Conservation (phyloP, 345 rosid genomes). For the Abelmoschus esculentus region DNA sequence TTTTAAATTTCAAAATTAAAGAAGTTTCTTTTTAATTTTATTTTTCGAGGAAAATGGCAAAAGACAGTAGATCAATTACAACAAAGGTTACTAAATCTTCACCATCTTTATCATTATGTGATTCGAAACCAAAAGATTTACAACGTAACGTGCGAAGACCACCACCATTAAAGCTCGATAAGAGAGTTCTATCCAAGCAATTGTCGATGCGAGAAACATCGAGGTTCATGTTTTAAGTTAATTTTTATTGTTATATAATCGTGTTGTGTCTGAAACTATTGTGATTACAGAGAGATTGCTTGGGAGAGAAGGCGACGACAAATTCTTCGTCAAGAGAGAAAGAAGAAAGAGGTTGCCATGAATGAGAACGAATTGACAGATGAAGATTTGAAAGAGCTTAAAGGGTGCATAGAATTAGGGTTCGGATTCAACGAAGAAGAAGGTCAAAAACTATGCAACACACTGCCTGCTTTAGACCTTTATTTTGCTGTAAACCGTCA, state of each 20-base stretch:
- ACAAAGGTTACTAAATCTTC: neutral
- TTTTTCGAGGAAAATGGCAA: slow-evolving; percentile 1
- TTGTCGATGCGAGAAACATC: slow-evolving; percentile 74
- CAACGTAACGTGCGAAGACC: slow-evolving; percentile 39
- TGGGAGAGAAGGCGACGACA: slow-evolving; percentile 86
- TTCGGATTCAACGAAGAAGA: slow-evolving; percentile 85
- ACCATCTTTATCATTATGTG: neutral
- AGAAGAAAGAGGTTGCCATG: slow-evolving; percentile 17
- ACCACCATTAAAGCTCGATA: slow-evolving; percentile 23
- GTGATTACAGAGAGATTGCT: slow-evolving; percentile 31
- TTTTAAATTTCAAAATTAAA: neutral
- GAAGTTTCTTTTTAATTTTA: neutral
- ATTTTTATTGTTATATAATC: neutral
- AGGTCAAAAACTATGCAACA: slow-evolving; percentile 59
- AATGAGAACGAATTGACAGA: slow-evolving; percentile 48
- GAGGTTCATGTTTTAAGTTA: slow-evolving; percentile 10
- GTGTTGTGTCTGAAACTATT: neutral
- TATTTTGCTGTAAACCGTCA: slow-evolving; percentile 87
- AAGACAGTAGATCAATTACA: slow-evolving; percentile 15
- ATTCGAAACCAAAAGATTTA: slow-evolving; percentile 28
- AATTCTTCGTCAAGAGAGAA: slow-evolving; percentile 42
- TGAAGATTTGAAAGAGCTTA: slow-evolving; percentile 73
- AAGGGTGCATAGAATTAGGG: slow-evolving; percentile 91
- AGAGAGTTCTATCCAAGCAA: slow-evolving; percentile 56
- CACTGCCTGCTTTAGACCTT: slow-evolving; percentile 85